Evolutionary conservation across 139 green algal genomes (phyloP).

Genomic region (Haematococcus lacustris): DNA sequence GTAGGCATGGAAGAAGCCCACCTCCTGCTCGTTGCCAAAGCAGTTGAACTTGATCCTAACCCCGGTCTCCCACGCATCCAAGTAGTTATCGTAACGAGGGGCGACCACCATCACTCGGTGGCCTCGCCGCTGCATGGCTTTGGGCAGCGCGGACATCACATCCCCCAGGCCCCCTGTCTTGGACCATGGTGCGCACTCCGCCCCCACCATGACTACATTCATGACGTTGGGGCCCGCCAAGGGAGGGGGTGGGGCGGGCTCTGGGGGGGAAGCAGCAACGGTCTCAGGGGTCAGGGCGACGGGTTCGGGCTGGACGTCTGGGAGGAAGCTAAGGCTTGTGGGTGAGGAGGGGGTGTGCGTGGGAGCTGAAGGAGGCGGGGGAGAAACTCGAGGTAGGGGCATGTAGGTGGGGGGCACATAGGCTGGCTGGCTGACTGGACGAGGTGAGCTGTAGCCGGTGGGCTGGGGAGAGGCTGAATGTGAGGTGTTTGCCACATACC

Average conservation of each 20-base stretch:
- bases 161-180: conserved; percentile 96
- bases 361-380: no score
- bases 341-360: neutral
- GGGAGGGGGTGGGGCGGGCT: conserved; percentile 7
- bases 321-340: no score
- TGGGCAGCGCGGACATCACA: conserved; percentile 90
- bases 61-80: conserved; percentile 66
- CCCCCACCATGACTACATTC: conserved; percentile 94
- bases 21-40: conserved; percentile 56
- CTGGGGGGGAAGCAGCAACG: neutral
- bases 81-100: conserved; percentile 73
- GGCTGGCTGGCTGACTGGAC: neutral
- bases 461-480: no score
- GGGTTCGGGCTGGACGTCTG: conserved; percentile 11
- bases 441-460: neutral
- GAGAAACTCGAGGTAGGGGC: neutral
- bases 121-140: conserved; percentile 67
- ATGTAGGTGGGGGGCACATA: neutral
- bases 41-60: conserved; percentile 53
- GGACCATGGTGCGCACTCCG: conserved; percentile 92
- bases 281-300: no score
- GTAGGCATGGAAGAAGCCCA: conserved; percentile 79
- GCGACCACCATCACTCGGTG: conserved; percentile 86
- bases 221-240: conserved; percentile 62
- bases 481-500: no score